Base-by-base conservation (phyloP, 2,329 filamentous ascomycete species). In the Trichoderma simmonsii region DNA sequence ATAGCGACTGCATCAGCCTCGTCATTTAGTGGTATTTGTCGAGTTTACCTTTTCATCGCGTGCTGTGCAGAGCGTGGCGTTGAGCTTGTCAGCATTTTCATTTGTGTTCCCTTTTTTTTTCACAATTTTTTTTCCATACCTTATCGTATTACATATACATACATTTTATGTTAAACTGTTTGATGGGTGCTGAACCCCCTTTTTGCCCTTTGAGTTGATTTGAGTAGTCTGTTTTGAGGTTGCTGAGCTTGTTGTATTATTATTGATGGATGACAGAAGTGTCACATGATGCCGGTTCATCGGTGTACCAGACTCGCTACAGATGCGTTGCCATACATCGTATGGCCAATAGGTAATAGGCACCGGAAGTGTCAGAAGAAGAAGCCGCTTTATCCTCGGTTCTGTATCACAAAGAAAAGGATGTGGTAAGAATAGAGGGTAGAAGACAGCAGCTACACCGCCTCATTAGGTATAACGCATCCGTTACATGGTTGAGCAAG, bases 1-100 rank as follows among this genome's bases (percentile, higher is more conserved):
- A 70, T 70, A 70, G 66, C 66, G 66, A 62, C n/a, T 62, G 57
- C 57, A 54, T 43, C 57, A 70, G 66, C 39, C 60, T 70, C 57
- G 21, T 70, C 57, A 57, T 67, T 57, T 57, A 28, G 21, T 67
- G 64, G 64, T 57, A 51, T 70, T 70, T 30, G 66, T 61, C 39
- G 30, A 69, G 24, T 64, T 68, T 32, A 4, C 57, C 48, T 54
- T 54, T 69, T 54, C 39, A 69, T 69, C 57, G 39, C 48, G 36
- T 57, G 61, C 63, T 71, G 43, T 71, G 69, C 69, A 71, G 36
- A 65, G 69, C 69, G 69, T 70, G 57, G 66, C 66, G 32, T 62
- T 62, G 57, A 51, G 66, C 66, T 70, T 70, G 43, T 70, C 66
- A 71, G 69, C 69, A 59, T 71, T 71, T 65, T 66, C 56, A 65